Conservation (phyloP, 306 rosid species). For the Vigna reflexopilosa region DNA sequence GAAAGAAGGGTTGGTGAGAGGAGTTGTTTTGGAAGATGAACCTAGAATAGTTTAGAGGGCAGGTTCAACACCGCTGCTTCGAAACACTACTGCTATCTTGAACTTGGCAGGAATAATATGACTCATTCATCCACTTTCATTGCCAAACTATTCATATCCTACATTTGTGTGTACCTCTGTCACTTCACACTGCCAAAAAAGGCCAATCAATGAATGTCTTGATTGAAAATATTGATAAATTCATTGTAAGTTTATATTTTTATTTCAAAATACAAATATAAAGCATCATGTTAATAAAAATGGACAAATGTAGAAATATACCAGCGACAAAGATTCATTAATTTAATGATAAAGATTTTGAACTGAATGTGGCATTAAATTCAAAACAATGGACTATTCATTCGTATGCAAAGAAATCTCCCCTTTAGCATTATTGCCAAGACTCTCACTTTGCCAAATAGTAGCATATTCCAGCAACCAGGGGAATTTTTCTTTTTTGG, state of each 20-base stretch:
- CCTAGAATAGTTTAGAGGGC: conserved; percentile 22
- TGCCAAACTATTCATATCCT: neutral
- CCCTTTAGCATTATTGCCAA: too few relatives aligned
- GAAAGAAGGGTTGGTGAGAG: neutral
- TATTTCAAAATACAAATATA: too few relatives aligned
- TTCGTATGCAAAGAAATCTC: too few relatives aligned
- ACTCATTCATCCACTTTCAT: conserved; percentile 19
- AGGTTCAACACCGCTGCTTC: conserved; percentile 6
- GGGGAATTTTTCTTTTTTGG: neutral
- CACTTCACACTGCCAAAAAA: neutral
- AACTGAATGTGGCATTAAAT: too few relatives aligned
- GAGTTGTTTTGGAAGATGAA: conserved; percentile 33
- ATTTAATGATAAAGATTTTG: too few relatives aligned
- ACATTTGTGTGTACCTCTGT: neutral
- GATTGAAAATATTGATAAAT: neutral
- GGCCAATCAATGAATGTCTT: neutral
- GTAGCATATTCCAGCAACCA: neutral
- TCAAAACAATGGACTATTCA: too few relatives aligned
- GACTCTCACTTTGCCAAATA: too few relatives aligned
- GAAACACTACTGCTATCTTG: conserved; percentile 11
- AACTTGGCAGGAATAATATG: conserved; percentile 49
- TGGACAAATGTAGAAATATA: too few relatives aligned
- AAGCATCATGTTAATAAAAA: too few relatives aligned
- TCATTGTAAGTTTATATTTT: neutral
- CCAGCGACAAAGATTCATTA: too few relatives aligned